These are phyloP conservation scores for Spinacia oleracea DNA, from an alignment of 179 eudicot species.

Conservation along the genomic window DNA sequence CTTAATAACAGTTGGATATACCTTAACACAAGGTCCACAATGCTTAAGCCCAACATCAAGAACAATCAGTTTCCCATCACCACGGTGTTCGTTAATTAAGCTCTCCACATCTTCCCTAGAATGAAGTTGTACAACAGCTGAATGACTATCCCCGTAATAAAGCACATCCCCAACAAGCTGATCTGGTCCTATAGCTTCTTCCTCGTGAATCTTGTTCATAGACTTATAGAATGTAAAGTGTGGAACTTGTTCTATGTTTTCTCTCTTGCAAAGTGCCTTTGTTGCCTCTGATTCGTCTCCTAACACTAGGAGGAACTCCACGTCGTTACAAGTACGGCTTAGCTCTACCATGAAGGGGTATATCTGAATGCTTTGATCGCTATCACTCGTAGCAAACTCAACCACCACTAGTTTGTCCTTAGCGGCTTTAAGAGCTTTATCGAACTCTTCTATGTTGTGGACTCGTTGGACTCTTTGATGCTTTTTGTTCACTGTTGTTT, in stretches of 20 bases:
- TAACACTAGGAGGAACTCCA: slow-evolving; percentile 76
- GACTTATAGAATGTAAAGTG: slow-evolving; percentile 86
- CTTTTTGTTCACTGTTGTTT: slow-evolving; percentile 8
- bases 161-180: slow-evolving; percentile 75
- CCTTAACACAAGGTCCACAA: slow-evolving; percentile 98
- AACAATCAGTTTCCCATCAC: slow-evolving; percentile 65
- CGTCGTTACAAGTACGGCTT: slow-evolving; percentile 81
- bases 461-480: slow-evolving; percentile 60
- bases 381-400: slow-evolving; percentile 66
- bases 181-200: slow-evolving; percentile 81
- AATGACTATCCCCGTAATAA: slow-evolving; percentile 87
- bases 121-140: slow-evolving; percentile 78
- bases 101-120: slow-evolving; percentile 70
- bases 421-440: slow-evolving; percentile 59
- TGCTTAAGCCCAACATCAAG: slow-evolving; percentile 94
- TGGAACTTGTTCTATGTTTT: slow-evolving; percentile 66
- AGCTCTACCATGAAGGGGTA: slow-evolving; percentile 92
- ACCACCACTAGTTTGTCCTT: slow-evolving; percentile 79
- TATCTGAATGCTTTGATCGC: slow-evolving; percentile 48
- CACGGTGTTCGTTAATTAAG: slow-evolving; percentile 56
- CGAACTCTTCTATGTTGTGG: slow-evolving; percentile 70
- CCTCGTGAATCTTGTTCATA: slow-evolving; percentile 89
- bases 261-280: slow-evolving; percentile 51
- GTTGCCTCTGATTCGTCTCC: slow-evolving; percentile 80
- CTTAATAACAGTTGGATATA: slow-evolving; percentile 91